Conservation (phyloP, 306 rosid species). For the Vigna mungo region DNA sequence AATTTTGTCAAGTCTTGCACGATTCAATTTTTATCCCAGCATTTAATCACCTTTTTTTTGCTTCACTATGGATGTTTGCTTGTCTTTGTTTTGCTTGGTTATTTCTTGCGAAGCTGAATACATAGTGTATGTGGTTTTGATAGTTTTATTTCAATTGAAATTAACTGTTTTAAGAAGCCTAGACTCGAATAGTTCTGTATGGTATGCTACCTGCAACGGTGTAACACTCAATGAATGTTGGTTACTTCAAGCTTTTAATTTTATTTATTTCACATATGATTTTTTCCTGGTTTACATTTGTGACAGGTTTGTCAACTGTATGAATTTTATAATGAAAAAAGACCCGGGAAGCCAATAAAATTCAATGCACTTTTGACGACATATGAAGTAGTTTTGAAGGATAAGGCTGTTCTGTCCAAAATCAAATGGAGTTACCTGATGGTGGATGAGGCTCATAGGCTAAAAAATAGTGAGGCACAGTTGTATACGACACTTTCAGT, state of each 20-base stretch:
- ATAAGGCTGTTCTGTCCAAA: conserved; percentile 92
- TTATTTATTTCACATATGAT: neutral
- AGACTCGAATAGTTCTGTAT: conserved; percentile 1
- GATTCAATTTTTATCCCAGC: neutral
- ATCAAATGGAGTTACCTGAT: conserved; percentile 94
- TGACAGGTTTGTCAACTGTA: conserved; percentile 96
- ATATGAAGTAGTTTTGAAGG: conserved; percentile 95
- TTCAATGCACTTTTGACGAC: conserved; percentile 91
- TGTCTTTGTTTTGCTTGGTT: conserved; percentile 1
- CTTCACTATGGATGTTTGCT: neutral
- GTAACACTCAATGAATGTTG: conserved; percentile 14
- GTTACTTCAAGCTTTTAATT: neutral
- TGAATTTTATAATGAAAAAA: conserved; percentile 83
- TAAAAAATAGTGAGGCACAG: conserved; percentile 99
- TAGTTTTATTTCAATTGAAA: conserved; percentile 10
- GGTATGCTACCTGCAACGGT: conserved; percentile 16
- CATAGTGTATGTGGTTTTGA: conserved; percentile 22
- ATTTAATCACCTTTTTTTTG: conserved; percentile 20
- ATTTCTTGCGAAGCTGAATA: conserved; percentile 28
- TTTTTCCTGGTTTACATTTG: neutral
- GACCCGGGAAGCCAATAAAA: conserved; percentile 78
- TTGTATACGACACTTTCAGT: conserved; percentile 92
- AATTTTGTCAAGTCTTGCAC: neutral
- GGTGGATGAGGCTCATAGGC: conserved; percentile 99
- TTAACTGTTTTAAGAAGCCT: conserved; percentile 2